Base-by-base conservation (phyloP, 805 yeast species). In the Metschnikowia bowlesiae region DNA sequence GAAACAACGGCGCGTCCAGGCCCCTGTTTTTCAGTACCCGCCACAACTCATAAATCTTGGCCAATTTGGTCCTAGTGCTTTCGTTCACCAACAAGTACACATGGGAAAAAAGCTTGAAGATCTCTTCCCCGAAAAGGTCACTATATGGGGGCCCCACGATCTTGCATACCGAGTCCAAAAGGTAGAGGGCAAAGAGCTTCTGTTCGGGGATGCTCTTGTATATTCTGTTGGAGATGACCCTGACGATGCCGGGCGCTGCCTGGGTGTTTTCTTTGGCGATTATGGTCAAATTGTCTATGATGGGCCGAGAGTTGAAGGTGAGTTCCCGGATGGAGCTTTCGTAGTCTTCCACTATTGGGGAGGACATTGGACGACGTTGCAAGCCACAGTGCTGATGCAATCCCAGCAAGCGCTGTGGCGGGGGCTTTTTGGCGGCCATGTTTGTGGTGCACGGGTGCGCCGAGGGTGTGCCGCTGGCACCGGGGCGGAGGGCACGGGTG, bases 131-230 rank as follows among this genome's bases (percentile, higher is more conserved):
- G 64, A 94, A 82, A 46, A 87, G 66, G 6, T 83, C 75, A n/a
- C 89, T 87, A 65, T 92, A 94, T 1, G 98, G 97, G 53, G 84
- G 79, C 8, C 97, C 97, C 32, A 89, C 84, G 61, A 85, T 88
- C 67, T 94, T 94, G 69, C 92, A 87, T 44, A 94, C 87, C 14
- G 97, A 90, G 66, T 94, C 98, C 49, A 94, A 69, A 42, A 92
- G 75, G 63, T 92, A 94, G 53, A 94, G 75, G 4, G 94, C 83
- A 59, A 81, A 94, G 44, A 94, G 75, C 67, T 94, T 94, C 56
- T 88, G 91, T 10, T 80, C 78, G 1, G 97, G 97, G 2, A 87
- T 79, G 61, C 94, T 79, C 65, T 81, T 84, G 56, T 79, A 76
- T 44, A 92, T 83, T 65, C 96, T 80, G 47, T 75, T 76, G 57